Base-by-base conservation (phyloP, 108 stramenopile species). In the Discostella pseudostelligera region DNA sequence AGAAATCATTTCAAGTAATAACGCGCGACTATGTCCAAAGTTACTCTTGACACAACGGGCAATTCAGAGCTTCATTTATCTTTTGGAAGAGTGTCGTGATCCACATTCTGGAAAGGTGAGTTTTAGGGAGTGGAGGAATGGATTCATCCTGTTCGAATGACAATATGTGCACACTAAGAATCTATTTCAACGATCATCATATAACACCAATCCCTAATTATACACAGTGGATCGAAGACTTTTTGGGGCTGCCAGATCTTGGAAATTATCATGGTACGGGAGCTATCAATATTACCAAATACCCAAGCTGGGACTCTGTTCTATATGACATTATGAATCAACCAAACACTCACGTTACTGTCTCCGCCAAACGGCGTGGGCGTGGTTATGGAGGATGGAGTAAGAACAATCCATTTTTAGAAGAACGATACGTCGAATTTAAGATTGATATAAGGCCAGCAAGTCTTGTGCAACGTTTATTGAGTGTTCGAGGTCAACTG, bases 231-330 rank as follows among this genome's bases (percentile, higher is more conserved):
- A 59, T 77, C n/a, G 62, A 80, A 48, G 74, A 80, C 28, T 80
- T 76, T 49, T 26, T 80, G 1, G 45, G 61, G 4, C 29, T 66
- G 19, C 29, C 59, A 46, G 84, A 84, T 47, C 50, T 89, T 26
- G 76, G 74, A 2, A 77, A 74, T 37, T 93, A 76, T 63, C 91
- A 93, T 65, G 91, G 91, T n/a, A 84, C 82, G 14, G 91, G 87
- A 8, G 86, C 87, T 2, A 79, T 93, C 48, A 80, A 93, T 59
- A 39, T 86, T 0, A 83, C 84, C 0, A 43, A 19, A 14, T 86
- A 79, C 65, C 83, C 79, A 7, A 66, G 57, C 8, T 93, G 91
- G 91, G 84, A 88, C 56, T 70, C 81, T 10, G 22, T 82, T 7
- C 80, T 93, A 8, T n/a, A 80, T 17, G 85, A 89, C 14, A 53